These are phyloP conservation scores for Phytophthora tubulina DNA, from an alignment of 352 stramenopile species.

Conservation along the genomic window DNA sequence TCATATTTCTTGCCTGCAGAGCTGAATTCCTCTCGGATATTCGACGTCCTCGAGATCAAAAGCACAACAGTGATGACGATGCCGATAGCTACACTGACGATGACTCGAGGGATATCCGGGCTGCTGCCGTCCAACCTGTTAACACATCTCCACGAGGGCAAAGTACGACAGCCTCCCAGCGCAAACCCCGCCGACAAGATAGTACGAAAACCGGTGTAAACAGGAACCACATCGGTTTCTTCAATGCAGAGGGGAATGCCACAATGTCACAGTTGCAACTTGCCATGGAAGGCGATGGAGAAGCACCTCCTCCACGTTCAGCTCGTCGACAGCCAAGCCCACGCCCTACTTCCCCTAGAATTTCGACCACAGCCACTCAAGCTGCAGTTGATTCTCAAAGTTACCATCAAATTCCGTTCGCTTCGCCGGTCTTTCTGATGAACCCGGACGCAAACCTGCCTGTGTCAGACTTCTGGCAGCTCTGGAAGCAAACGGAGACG, in stretches of 20 bases:
- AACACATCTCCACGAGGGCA: constrained; percentile 20
- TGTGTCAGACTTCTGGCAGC: constrained; percentile 41
- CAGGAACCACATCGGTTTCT: constrained; percentile 48
- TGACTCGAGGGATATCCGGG: constrained; percentile 1
- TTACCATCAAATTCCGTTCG: constrained; percentile 60
- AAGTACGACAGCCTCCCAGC: constrained; percentile 11
- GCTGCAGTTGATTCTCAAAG: constrained; percentile 23
- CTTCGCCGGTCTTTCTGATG: constrained; percentile 67
- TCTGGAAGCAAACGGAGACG: constrained; percentile 74
- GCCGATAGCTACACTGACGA: constrained; percentile 20
- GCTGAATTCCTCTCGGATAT: constrained; percentile 73
- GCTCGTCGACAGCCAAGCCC: constrained; percentile 21
- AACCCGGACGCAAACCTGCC: constrained; percentile 41
- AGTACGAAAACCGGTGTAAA: constrained; percentile 20
- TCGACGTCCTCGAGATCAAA: constrained; percentile 15
- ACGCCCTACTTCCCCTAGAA: constrained; percentile 23
- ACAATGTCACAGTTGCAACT: constrained; percentile 31
- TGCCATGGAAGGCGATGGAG: constrained; percentile 37
- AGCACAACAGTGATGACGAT: constrained; percentile 33
- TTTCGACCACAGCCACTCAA: not conserved
- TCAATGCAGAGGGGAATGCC: constrained; percentile 50
- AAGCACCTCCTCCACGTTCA: constrained; percentile 17
- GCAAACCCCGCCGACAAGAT: constrained; percentile 16
- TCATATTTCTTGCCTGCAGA: constrained; percentile 17
- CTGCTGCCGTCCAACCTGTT: constrained; percentile 22